Base-by-base conservation (phyloP, 768 basidiomycete genomes). In the Rhodotorula taiwanensis region DNA sequence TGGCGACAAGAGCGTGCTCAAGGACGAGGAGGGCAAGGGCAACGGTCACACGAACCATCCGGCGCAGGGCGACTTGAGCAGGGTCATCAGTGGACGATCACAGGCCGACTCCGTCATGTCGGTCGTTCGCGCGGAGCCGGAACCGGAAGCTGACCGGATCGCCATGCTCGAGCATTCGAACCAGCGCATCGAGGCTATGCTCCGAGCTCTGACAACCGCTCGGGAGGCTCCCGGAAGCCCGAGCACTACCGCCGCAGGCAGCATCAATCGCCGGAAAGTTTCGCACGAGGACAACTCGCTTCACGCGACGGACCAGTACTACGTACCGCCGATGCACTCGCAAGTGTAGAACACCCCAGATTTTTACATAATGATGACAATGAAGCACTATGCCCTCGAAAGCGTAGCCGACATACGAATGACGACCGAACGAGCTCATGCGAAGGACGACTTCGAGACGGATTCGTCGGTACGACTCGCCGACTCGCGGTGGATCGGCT, bases 401-500 rank as follows among this genome's bases (percentile, higher is more conserved):
- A n/a, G n/a, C n/a, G n/a, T n/a, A n/a, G n/a, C n/a, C n/a, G n/a
- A n/a, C n/a, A n/a, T n/a, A n/a, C n/a, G n/a, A n/a, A n/a, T n/a
- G n/a, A n/a, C n/a, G n/a, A n/a, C n/a, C n/a, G n/a, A n/a, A 20
- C 23, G 11, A 11, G 44, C 44, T 45, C 36, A 44, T 7, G 43
- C 43, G 20, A n/a, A 44, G 31, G 51, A 52, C 3, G 23, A 9
- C 16, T 47, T 36, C 23, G 30, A 33, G 9, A 16, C 16, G 20
- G 25, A 41, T 4, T 42, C 49, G 41, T 52, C 49, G 5, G 54
- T 55, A 15, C 41, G 43, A 8, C 30, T 43, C 5, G 55, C 49
- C 41, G 55, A 43, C 43, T 62, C 61, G 49, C 61, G 61, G 55
- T 56, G 55, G 0, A 55, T 14, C 33, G 55, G 49, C 42, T 56